Evolutionary conservation across 345 rosid genomes (phyloP).

Genomic region (Passiflora organensis): DNA sequence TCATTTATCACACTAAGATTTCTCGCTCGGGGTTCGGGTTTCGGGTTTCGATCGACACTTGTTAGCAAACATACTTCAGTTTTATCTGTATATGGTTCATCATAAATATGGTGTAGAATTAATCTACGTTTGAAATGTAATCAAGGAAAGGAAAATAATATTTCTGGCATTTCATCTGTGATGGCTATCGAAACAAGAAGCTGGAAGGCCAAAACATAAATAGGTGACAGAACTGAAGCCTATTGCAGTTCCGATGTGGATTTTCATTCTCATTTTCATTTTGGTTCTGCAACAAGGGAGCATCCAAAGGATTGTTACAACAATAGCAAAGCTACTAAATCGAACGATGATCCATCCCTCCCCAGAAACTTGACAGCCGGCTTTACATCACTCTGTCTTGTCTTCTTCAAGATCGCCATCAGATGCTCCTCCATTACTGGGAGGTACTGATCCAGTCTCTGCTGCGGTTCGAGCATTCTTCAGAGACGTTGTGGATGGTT

Average conservation of each 20-base stretch:
- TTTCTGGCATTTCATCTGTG: too few relatives aligned
- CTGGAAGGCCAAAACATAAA: too few relatives aligned
- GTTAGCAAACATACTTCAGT: too few relatives aligned
- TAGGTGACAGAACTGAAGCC: not conserved
- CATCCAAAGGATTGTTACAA: conserved; percentile 3
- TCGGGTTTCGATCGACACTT: too few relatives aligned
- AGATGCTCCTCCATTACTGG: conserved; percentile 27
- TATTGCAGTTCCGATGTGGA: not conserved
- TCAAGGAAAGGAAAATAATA: too few relatives aligned
- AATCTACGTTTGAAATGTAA: too few relatives aligned
- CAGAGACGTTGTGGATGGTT: conserved; percentile 51
- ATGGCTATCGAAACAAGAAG: too few relatives aligned
- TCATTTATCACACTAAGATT: conserved; percentile 26
- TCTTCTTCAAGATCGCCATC: conserved; percentile 70
- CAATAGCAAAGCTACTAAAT: conserved; percentile 14
- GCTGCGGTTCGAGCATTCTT: conserved; percentile 42
- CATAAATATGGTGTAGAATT: too few relatives aligned
- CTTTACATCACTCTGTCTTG: conserved; percentile 50
- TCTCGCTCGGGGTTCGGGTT: too few relatives aligned
- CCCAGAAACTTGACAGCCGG: not conserved
- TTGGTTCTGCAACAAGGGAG: not conserved
- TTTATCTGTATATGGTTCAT: too few relatives aligned
- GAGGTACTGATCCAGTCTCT: conserved; percentile 43
- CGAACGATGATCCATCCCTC: not conserved
- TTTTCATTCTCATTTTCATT: not conserved